Percentiles rank a stretch among this genome's conserved stretches.
Conservation (phyloP, 2,329 filamentous ascomycete species). For the Scleromitrula shiraiana region DNA sequence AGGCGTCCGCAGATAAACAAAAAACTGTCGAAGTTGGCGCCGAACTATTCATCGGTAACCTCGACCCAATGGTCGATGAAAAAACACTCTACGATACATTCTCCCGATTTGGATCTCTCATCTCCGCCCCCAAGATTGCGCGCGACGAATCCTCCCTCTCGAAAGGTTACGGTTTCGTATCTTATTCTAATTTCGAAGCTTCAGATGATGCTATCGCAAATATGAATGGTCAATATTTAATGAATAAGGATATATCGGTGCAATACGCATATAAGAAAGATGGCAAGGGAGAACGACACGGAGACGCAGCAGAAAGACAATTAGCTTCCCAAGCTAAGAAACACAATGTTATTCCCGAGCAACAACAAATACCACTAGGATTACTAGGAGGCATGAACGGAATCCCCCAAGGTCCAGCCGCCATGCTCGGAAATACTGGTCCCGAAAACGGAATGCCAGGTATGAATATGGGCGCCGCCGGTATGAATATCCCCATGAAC, state of each 20-base stretch:
- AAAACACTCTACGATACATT: conserved; percentile 95
- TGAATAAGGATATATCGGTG: conserved; percentile 93
- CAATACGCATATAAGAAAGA: conserved; percentile 99
- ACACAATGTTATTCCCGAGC: conserved; percentile 81
- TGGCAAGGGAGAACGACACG: conserved; percentile 91
- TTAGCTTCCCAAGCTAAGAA: conserved; percentile 88
- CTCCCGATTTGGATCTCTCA: conserved; percentile 78
- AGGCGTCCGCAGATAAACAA: conserved; percentile 81
- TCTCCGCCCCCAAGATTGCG: conserved; percentile 82
- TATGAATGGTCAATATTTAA: conserved; percentile 93
- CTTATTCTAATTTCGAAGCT: conserved; percentile 85
- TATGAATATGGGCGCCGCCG: no score
- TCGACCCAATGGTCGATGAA: conserved; percentile 91
- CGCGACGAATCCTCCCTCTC: conserved; percentile 81
- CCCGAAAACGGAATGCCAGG: no score
- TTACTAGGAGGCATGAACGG: conserved; percentile 33
- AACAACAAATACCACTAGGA: conserved; percentile 29
- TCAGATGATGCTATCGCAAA: conserved; percentile 85
- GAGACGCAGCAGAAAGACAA: conserved; percentile 86
- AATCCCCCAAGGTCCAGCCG: conserved; percentile 34
- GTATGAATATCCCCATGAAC: no score
- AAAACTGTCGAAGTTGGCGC: conserved; percentile 89
- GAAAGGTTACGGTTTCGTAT: conserved; percentile 96
- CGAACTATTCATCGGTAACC: conserved; percentile 92
- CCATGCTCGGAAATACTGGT: no score